Conservation (phyloP, 176 grass and related monocot species). For the Oryza brachyantha region DNA sequence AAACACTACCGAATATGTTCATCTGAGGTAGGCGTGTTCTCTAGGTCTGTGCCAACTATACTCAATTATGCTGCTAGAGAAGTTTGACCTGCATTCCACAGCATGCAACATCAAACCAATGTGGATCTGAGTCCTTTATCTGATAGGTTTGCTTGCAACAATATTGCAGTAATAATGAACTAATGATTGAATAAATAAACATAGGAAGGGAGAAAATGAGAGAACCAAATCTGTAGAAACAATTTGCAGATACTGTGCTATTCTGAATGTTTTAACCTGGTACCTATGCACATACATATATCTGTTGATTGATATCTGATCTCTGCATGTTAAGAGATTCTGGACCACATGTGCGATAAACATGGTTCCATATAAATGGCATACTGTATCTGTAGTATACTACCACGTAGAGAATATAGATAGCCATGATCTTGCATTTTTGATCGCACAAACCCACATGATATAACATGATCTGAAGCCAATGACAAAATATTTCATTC, state of each 20-base stretch:
- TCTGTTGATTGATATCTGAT: background rate
- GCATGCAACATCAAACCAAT: background rate
- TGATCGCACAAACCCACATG: background rate
- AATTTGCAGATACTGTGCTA: background rate
- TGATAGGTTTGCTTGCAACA: background rate
- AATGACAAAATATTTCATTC: background rate
- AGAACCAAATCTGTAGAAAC: background rate
- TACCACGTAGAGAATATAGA: background rate
- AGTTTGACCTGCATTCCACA: conserved; percentile 30
- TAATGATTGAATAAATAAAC: background rate
- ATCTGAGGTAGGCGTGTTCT: conserved; percentile 25
- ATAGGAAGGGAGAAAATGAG: background rate
- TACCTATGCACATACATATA: background rate
- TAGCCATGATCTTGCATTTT: background rate
- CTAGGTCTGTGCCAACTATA: background rate
- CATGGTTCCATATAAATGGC: background rate
- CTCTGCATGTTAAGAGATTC: background rate
- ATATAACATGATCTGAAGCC: background rate
- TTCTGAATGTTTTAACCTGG: background rate
- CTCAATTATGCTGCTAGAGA: background rate
- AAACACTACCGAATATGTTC: background rate
- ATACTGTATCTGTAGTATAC: background rate
- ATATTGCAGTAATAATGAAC: background rate
- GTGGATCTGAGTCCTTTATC: background rate
- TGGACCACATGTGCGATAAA: background rate